A percentile compares a stretch with the other conserved stretches of the same genome.
Evolutionary conservation across 169 alveolate genomes (phyloP).

Genomic region (Perkinsus chesapeaki): DNA sequence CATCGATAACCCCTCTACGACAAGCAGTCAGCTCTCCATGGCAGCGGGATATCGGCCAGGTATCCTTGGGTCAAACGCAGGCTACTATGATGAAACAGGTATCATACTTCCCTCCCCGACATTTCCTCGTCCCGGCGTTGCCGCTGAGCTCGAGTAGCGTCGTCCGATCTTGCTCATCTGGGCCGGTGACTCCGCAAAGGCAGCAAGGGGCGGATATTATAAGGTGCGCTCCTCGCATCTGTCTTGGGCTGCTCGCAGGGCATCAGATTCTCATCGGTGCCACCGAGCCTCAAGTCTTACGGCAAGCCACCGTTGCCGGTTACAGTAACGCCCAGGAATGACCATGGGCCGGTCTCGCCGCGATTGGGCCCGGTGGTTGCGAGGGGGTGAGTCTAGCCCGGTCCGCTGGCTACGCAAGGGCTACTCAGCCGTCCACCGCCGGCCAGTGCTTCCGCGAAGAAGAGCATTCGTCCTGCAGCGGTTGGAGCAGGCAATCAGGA

Average conservation of each 20-base stretch:
- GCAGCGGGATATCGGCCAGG: background rate
- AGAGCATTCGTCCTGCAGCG: background rate
- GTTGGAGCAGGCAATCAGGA: too few relatives aligned
- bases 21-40: background rate
- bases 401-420: background rate
- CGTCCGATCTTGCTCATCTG: background rate
- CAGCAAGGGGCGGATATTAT: background rate
- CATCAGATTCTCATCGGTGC: background rate
- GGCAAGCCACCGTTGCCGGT: too few relatives aligned
- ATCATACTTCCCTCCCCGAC: background rate
- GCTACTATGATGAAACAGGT: background rate
- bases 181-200: background rate
- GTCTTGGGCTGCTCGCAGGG: background rate
- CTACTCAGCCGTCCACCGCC: background rate
- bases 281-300: background rate
- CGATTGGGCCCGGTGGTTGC: too few relatives aligned
- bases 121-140: background rate
- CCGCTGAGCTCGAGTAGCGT: background rate
- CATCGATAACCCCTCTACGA: background rate
- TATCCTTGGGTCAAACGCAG: background rate
- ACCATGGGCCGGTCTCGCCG: background rate
- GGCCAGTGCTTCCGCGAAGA: background rate
- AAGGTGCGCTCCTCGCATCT: background rate
- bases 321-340: background rate
- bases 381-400: background rate